Evolutionary conservation across 495 filamentous ascomycete species (phyloP), one percentile per base, ranked within the genome.

Genomic region (Podospora appendiculata): DNA sequence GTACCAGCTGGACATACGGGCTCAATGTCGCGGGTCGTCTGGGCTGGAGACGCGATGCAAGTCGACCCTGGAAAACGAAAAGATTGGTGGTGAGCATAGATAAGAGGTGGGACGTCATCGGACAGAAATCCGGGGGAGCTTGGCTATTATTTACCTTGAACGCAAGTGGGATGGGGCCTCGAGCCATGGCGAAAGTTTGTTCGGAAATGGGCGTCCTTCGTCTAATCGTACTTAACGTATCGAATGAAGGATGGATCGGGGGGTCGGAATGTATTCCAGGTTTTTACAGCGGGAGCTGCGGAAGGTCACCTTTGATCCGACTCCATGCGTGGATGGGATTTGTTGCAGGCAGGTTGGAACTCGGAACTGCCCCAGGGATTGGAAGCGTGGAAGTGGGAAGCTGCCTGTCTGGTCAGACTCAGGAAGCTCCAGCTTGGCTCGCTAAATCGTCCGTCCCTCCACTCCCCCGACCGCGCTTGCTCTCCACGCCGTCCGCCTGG

Each of bases 121-220:
- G 1, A 40, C 25, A 25, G 2, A 25, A 25, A 25, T 25, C 25
- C 11, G 8, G 32, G 39, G 32, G n/a, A 43, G 12, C 32, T 17
- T 16, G 19, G 25, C 25, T 25, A 25, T 13, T 25, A 25, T 13
- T 38, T 38, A 66, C 63, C 56, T 54, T 56, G 52, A 61, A 33
- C 36, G 45, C 32, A 17, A 58, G 49, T 41, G 60, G 59, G 47
- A 65, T 50, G 47, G 43, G 60, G 19, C 60, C 54, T 47, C 55
- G 36, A 56, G 56, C 54, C 63, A 66, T 66, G 41, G 39, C 38
- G 12, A n/a, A 6, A 13, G 10, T 17, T 13, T 3, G 14, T 10
- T 6, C 9, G n/a, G 32, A 42, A 14, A 11, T 45, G 13, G 8
- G 25, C 10, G 14, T 10, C n/a, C 19, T 9, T 34, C 25, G 32